Base-by-base conservation (phyloP, 1,139 yeast species). In the Pichia sp. region DNA sequence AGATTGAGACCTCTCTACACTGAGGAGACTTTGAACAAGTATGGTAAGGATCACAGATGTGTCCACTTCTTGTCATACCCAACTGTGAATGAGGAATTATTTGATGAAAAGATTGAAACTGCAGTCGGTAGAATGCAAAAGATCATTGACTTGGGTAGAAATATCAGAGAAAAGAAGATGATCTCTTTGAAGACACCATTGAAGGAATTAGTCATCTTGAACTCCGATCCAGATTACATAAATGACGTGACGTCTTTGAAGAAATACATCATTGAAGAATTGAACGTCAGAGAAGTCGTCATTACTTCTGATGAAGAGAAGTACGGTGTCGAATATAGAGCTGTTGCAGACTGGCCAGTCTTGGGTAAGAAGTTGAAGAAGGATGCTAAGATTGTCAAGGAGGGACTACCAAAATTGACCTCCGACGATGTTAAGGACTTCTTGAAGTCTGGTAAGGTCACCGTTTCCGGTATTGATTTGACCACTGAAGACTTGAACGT, bases 301-400 rank as follows among this genome's bases (percentile, higher is more conserved):
- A 80, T 93, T 52, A 87, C 97, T 22, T 72, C 86, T 22, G 96
- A 93, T 56, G 99, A 93, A 67, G 80, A 72, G 51, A 78, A 81
- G 56, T 88, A 87, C 56, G 93, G 91, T 52, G 97, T 93, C 45
- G 84, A 81, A 56, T 91, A 88, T 68, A 76, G 74, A 44, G 96
- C 91, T 33, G 94, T 84, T 59, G 98, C 98, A 32, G 99, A 93
- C 66, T 93, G 99, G 99, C 94, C 97, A 37, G 86, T 87, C 14
- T 74, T 93, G 50, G 99, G 99, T 66, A 91, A 91, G 73, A 91
- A 91, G 64, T 75, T 93, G 62, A 88, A 88, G 75, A 79, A 79
- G 59, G 97, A 88, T 55, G 94, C 85, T 47, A 86, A 83, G 67
- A 82, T 76, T 60, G 98, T 93, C 43, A 91, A 91, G 72, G 94